phyloP scores from a whole-genome alignment of 306 rosid genomes.

The Ceratonia siliqua region DNA sequence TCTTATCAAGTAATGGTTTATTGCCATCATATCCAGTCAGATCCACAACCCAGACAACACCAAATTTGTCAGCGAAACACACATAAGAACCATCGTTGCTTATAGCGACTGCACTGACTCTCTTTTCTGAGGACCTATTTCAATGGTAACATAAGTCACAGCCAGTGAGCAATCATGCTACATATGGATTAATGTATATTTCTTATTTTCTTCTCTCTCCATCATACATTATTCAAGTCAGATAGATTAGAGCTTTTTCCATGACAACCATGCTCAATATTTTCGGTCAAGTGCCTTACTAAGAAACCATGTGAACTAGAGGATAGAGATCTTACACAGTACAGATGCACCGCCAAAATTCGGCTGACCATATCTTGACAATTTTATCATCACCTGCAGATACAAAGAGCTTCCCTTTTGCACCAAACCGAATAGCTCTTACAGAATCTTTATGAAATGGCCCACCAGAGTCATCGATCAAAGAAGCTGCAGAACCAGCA shows the following conservation, averaged over 20 bases:
- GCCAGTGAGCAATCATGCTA: too few relatives aligned
- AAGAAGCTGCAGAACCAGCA: conserved; percentile 48
- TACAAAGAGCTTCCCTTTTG: conserved; percentile 68
- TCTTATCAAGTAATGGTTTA: conserved; percentile 44
- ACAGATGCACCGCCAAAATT: conserved; percentile 70
- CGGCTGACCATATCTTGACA: conserved; percentile 78
- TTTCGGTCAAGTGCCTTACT: not conserved
- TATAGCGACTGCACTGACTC: conserved; percentile 77
- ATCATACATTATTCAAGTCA: not conserved
- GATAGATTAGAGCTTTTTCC: not conserved
- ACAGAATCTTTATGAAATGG: conserved; percentile 65
- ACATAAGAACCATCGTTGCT: conserved; percentile 58
- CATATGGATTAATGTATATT: too few relatives aligned
- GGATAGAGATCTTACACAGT: conserved; percentile 64
- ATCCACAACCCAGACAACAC: conserved; percentile 82
- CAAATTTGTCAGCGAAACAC: conserved; percentile 92
- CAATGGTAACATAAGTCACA: not conserved
- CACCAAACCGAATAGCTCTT: conserved; percentile 72
- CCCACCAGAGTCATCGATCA: conserved; percentile 50
- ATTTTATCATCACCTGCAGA: conserved; percentile 92
- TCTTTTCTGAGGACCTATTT: conserved; percentile 77
- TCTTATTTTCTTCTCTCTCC: not conserved
- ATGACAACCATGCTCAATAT: not conserved
- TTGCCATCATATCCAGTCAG: conserved; percentile 45
- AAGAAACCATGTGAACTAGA: not conserved